These are phyloP conservation scores for Porpolomopsis calyptriformis DNA, from an alignment of 768 basidiomycete genomes.

Conservation along the genomic window DNA sequence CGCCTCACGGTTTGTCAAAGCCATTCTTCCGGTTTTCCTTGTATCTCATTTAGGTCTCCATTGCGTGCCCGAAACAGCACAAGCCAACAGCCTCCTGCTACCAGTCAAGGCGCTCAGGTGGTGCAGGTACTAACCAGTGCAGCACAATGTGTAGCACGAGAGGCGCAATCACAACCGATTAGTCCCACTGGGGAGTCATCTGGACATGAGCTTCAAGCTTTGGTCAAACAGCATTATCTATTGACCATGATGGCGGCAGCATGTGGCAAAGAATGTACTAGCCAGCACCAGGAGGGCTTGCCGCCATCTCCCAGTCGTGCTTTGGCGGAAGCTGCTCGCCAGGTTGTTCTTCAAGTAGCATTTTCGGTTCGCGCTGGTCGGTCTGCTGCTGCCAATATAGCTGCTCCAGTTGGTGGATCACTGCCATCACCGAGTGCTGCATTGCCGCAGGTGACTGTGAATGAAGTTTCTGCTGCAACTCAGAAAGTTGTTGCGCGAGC, in stretches of 20 bases:
- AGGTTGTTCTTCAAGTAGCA: slow-evolving; percentile 74
- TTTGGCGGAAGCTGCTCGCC: slow-evolving; percentile 68
- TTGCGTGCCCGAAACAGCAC: neutral
- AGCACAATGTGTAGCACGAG: slow-evolving; percentile 67
- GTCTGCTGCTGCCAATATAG: slow-evolving; percentile 29
- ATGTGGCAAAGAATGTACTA: slow-evolving; percentile 58
- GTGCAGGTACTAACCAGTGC: slow-evolving; percentile 69
- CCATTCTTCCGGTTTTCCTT: neutral
- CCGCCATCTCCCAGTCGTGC: slow-evolving; percentile 20
- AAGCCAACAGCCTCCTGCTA: slow-evolving; percentile 7
- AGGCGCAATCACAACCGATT: slow-evolving; percentile 55
- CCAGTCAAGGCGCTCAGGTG: slow-evolving; percentile 55
- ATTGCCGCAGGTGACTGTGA: slow-evolving; percentile 40
- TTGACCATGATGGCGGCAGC: slow-evolving; percentile 61
- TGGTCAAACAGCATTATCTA: slow-evolving; percentile 76
- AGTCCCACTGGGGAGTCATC: slow-evolving; percentile 42
- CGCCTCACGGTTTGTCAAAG: slow-evolving; percentile 26
- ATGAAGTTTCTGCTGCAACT: slow-evolving; percentile 41
- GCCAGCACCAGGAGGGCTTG: slow-evolving; percentile 26
- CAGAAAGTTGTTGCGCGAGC: slow-evolving; percentile 70
- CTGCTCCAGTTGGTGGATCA: slow-evolving; percentile 17
- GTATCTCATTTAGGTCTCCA: slow-evolving; percentile 12
- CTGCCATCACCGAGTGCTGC: slow-evolving; percentile 31
- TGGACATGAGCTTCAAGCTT: slow-evolving; percentile 57
- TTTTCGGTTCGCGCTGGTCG: slow-evolving; percentile 49